Conservation (phyloP, 306 rosid species). For the Aeschynomene evenia region DNA sequence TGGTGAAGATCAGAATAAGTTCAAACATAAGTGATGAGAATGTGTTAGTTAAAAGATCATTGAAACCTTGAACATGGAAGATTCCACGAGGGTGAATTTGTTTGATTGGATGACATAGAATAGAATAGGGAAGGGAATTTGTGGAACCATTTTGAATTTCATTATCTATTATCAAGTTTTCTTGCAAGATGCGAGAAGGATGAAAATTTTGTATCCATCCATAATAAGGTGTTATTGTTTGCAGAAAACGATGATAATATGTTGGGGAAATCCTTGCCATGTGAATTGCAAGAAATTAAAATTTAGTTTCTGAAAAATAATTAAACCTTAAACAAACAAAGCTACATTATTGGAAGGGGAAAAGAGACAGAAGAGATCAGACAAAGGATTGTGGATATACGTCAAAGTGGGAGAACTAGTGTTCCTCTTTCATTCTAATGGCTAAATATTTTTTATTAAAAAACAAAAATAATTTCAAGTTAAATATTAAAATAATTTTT, state of each 20-base stretch:
- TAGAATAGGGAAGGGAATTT: not conserved
- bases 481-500: constrained; percentile 5
- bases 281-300: constrained; percentile 48
- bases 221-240: constrained; percentile 15
- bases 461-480: too few relatives aligned
- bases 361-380: not conserved
- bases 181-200: not conserved
- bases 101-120: not conserved
- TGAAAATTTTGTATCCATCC: constrained; percentile 20
- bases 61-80: constrained; percentile 43
- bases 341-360: not conserved
- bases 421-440: constrained; percentile 23
- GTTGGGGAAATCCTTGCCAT: constrained; percentile 56
- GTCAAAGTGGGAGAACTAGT: constrained; percentile 48
- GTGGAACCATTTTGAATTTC: not conserved
- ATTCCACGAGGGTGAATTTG: constrained; percentile 7
- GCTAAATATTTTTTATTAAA: constrained; percentile 29
- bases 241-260: constrained; percentile 12
- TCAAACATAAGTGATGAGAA: constrained; percentile 51
- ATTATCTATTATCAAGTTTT: not conserved
- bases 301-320: not conserved
- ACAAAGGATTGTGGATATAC: constrained; percentile 47
- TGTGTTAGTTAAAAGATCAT: constrained; percentile 37
- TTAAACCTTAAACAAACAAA: constrained; percentile 9
- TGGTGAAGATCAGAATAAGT: constrained; percentile 24